Percentiles rank a stretch among this genome's conserved stretches.
Evolutionary conservation across 2,329 filamentous ascomycete species (phyloP).

Genomic region (Fusarium sterilihyphosum): DNA sequence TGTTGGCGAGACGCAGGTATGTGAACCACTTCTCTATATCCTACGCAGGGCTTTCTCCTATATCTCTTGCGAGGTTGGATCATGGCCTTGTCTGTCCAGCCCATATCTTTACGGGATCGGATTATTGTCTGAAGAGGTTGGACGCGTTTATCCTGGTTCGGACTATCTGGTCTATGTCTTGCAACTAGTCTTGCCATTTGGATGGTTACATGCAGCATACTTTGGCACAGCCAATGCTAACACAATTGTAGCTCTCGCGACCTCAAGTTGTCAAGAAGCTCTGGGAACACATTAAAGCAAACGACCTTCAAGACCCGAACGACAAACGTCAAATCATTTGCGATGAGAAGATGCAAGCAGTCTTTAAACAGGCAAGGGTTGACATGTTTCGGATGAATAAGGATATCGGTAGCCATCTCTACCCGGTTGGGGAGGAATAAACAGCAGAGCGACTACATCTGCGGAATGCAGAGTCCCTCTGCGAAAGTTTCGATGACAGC

Average conservation of each 20-base stretch:
- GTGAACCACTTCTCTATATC: slow-evolving; percentile 38
- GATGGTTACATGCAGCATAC: neutral
- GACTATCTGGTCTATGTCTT: neutral
- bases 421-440: slow-evolving; percentile 73
- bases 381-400: slow-evolving; percentile 99
- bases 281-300: slow-evolving; percentile 92
- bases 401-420: slow-evolving; percentile 88
- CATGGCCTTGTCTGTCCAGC: neutral
- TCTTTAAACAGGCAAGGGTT: slow-evolving; percentile 90
- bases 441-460: neutral
- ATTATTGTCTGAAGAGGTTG: neutral
- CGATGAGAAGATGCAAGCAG: slow-evolving; percentile 88
- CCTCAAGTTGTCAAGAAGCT: slow-evolving; percentile 96
- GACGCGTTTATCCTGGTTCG: neutral
- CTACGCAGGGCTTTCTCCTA: neutral
- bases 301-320: slow-evolving; percentile 86
- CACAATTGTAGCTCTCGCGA: slow-evolving; percentile 75
- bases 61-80: neutral
- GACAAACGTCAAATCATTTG: slow-evolving; percentile 95
- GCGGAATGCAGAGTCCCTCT: neutral
- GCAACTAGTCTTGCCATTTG: neutral
- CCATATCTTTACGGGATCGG: neutral
- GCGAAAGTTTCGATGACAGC: slow-evolving; percentile 36
- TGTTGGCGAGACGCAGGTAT: slow-evolving; percentile 74
- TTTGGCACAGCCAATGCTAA: slow-evolving; percentile 4